These are phyloP conservation scores for Hanseniaspora osmophila DNA, from an alignment of 805 yeast genomes.

Conservation along the genomic window DNA sequence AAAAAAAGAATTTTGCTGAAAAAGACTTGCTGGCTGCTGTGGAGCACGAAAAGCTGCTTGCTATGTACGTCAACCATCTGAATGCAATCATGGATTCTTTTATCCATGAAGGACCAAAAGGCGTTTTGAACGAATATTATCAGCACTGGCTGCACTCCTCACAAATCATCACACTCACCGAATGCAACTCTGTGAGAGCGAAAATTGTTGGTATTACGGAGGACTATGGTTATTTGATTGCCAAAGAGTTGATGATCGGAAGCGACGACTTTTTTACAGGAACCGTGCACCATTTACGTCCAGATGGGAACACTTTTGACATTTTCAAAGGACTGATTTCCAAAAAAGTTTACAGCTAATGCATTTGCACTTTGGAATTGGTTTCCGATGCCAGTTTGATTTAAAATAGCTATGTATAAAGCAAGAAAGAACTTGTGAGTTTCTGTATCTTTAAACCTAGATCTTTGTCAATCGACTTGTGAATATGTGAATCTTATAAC, in stretches of 20 bases:
- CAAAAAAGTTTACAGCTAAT: slow-evolving; percentile 34
- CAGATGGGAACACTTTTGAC: slow-evolving; percentile 96
- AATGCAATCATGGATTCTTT: slow-evolving; percentile 50
- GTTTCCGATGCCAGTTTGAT: no score
- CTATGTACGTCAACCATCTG: slow-evolving; percentile 51
- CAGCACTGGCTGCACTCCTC: slow-evolving; percentile 72
- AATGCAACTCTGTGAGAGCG: slow-evolving; percentile 42
- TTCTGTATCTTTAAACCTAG: no score
- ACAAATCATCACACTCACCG: slow-evolving; percentile 58
- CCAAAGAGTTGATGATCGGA: slow-evolving; percentile 42
- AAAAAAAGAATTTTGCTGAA: slow-evolving; percentile 23
- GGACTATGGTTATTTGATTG: slow-evolving; percentile 75
- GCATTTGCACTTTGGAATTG: no score
- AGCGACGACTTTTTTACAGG: slow-evolving; percentile 35
- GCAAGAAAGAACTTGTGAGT: no score
- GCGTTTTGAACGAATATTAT: slow-evolving; percentile 61
- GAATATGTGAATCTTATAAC: no score
- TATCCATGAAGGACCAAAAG: slow-evolving; percentile 46
- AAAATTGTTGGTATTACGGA: slow-evolving; percentile 65
- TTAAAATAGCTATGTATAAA: no score
- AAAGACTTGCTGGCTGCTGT: slow-evolving; percentile 30
- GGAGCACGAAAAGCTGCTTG: slow-evolving; percentile 30
- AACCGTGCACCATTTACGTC: slow-evolving; percentile 57
- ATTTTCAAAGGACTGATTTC: slow-evolving; percentile 82
- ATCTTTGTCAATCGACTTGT: no score